Evolutionary conservation across 768 basidiomycete species (phyloP), one percentile per base, ranked within the genome.

Genomic region (Suillus lakei): DNA sequence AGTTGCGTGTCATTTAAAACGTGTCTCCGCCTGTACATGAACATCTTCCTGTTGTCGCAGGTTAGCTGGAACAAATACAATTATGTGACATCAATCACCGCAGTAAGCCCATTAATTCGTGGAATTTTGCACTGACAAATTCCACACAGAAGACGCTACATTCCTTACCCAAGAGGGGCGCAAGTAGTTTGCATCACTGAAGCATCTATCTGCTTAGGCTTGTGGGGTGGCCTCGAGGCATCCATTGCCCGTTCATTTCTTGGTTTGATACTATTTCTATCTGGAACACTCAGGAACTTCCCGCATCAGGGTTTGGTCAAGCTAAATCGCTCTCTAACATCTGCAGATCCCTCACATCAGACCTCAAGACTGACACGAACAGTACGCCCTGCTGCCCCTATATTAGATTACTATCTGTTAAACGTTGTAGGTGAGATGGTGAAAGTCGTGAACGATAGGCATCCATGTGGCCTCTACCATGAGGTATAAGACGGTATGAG

Each of bases 181-280:
- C 26, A 28, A 28, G 39, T 13, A 12, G 18, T 30, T 21, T 21
- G 26, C 58, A 59, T 59, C 26, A 59, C 28, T 28, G 39, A 41
- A 18, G 38, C 58, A 38, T 39, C 18, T 28, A 30, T 41, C 39
- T 21, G 23, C 56, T 38, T 26, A 36, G 15, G 26, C 23, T 58
- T 58, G 58, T 59, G 58, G 58, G 58, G 58, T 59, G 26, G 18
- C 58, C 58, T 59, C 58, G 41, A 59, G 58, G 58, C 18, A 59
- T 59, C 15, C 56, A 12, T 59, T 18, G 26, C 30, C 28, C 39
- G 39, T 59, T 59, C 16, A 39, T 54, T 39, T 39, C 15, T 41
- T 39, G 15, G 36, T 26, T 23, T 26, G 16, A 39, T 12, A 28
- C 38, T 39, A 39, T 41, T 41, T 41, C 58, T 43, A 59, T 59